phyloP scores from a whole-genome alignment of 1,284 basidiomycete species.

The Trichosporon inkin region DNA sequence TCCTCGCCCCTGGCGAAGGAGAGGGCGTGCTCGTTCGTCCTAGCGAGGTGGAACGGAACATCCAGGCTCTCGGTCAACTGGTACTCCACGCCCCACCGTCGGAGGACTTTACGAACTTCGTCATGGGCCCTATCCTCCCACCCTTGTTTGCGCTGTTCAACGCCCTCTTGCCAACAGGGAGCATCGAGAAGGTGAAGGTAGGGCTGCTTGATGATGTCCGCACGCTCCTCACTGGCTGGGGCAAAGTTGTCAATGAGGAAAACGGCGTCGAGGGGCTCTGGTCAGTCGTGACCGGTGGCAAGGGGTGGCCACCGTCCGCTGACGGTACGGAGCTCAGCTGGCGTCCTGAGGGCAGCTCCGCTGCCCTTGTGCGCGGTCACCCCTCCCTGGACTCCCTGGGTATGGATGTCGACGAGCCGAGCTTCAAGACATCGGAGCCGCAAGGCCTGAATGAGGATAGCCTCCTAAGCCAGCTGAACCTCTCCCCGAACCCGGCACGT shows the following conservation, averaged over 20 bases:
- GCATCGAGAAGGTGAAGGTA: slow-evolving; percentile 55
- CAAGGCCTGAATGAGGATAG: slow-evolving; percentile 49
- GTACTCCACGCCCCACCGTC: slow-evolving; percentile 67
- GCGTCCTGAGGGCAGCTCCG: slow-evolving; percentile 23
- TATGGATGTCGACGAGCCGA: slow-evolving; percentile 18
- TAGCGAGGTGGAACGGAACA: slow-evolving; percentile 1
- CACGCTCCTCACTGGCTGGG: slow-evolving; percentile 67
- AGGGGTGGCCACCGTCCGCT: slow-evolving; percentile 37
- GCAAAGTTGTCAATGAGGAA: slow-evolving; percentile 57
- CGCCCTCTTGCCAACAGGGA: slow-evolving; percentile 52
- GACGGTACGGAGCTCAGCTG: slow-evolving; percentile 30
- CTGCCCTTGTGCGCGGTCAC: slow-evolving; percentile 16
- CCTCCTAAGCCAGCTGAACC: slow-evolving; percentile 59
- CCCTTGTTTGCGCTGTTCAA: slow-evolving; percentile 63
- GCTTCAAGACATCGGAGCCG: not conserved
- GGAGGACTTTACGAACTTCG: slow-evolving; percentile 59
- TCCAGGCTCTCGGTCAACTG: slow-evolving; percentile 36
- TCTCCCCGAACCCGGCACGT: slow-evolving; percentile 66
- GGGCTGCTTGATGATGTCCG: slow-evolving; percentile 49
- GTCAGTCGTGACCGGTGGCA: slow-evolving; percentile 58
- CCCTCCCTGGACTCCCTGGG: slow-evolving; percentile 14
- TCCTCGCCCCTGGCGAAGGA: slow-evolving; percentile 25
- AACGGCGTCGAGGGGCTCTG: slow-evolving; percentile 62
- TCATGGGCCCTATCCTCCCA: slow-evolving; percentile 66
- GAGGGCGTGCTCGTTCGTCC: slow-evolving; percentile 8